Evolutionary conservation across 305 asterid species (phyloP).

Genomic region (Solanum hybrid): DNA sequence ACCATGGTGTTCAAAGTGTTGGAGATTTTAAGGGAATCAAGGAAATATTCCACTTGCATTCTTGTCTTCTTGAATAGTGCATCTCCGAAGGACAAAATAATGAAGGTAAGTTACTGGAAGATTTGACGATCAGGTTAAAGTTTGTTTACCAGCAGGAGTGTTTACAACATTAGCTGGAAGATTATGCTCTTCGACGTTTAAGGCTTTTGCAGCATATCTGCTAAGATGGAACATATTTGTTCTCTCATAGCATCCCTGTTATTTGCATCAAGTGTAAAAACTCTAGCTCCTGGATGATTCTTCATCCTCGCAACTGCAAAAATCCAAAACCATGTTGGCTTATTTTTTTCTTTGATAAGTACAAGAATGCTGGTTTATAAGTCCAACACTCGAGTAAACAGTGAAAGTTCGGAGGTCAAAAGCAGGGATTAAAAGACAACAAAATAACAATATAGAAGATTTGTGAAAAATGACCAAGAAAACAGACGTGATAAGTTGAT

Average conservation of each 20-base stretch:
- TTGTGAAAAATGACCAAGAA: neutral
- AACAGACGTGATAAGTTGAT: neutral
- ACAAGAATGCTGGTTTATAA: neutral
- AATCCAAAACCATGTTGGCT: neutral
- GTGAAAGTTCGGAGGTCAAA: neutral
- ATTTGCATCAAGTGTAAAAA: slow-evolving; percentile 34
- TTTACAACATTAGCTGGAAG: neutral
- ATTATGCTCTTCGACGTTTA: slow-evolving; percentile 10
- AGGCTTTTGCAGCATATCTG: slow-evolving; percentile 30
- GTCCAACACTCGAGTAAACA: neutral
- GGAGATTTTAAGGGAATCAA: neutral
- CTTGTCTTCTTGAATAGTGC: neutral
- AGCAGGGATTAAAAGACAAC: neutral
- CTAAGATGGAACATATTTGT: slow-evolving; percentile 42
- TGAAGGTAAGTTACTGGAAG: neutral
- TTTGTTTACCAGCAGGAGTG: neutral
- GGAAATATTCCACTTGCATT: neutral
- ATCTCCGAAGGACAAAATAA: neutral
- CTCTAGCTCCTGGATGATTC: slow-evolving; percentile 53
- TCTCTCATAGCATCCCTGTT: slow-evolving; percentile 72
- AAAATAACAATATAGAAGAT: neutral
- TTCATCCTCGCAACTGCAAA: slow-evolving; percentile 68
- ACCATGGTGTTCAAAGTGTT: neutral
- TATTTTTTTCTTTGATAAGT: neutral
- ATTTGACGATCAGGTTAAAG: neutral